Conservation (phyloP, 192 early-diverging fungal species). For the Dispira simplex region DNA sequence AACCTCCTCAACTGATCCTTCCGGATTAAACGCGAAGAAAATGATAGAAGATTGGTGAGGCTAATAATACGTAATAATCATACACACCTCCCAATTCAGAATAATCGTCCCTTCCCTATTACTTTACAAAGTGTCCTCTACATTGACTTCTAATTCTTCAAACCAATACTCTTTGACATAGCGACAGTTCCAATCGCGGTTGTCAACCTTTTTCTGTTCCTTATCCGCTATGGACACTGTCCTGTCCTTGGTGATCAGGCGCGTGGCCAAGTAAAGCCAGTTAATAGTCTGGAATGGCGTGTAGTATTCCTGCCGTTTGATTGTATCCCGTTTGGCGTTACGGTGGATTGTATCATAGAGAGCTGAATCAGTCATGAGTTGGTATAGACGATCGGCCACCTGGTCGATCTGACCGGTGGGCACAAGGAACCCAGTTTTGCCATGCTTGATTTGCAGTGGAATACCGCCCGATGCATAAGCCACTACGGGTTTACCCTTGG, state of each 20-base stretch:
- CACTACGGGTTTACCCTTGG: constrained; percentile 52
- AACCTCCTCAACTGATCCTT: no score
- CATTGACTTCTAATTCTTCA: constrained; percentile 7
- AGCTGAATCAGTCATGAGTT: constrained; percentile 36
- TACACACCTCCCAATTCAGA: no score
- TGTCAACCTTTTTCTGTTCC: not conserved
- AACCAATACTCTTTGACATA: constrained; percentile 15
- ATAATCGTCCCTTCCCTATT: not conserved
- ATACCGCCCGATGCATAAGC: constrained; percentile 58
- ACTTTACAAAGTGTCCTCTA: not conserved
- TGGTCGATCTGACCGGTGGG: constrained; percentile 38
- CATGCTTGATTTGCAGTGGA: constrained; percentile 60
- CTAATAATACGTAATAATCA: no score
- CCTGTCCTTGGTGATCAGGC: constrained; percentile 25
- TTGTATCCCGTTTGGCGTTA: constrained; percentile 24
- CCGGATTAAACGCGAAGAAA: no score
- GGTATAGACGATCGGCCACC: constrained; percentile 42
- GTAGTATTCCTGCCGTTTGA: constrained; percentile 51
- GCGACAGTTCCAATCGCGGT: constrained; percentile 7
- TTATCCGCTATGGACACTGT: not conserved
- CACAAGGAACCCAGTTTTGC: constrained; percentile 49
- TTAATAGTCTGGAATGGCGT: constrained; percentile 54
- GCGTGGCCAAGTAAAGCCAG: constrained; percentile 55
- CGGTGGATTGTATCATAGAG: constrained; percentile 27
- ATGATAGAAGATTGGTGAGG: no score